Evolutionary conservation across 2,329 filamentous ascomycete genomes (phyloP).

Genomic region (Cercospora sp.): DNA sequence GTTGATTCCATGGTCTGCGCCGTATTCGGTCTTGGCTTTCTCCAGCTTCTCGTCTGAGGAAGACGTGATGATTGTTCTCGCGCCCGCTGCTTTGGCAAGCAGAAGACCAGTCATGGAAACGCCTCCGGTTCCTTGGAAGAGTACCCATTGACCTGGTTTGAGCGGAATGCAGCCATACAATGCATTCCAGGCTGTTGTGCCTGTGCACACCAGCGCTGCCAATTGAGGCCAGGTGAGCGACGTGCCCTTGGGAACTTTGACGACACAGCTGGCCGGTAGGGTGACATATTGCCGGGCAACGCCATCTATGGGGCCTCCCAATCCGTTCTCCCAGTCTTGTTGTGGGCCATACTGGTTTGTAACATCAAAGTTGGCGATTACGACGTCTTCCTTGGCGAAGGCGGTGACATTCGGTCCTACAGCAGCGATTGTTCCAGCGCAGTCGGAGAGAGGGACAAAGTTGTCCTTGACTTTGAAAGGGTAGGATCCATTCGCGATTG

Average conservation of each 20-base stretch:
- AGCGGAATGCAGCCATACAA: constrained; percentile 30
- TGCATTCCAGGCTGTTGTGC: constrained; percentile 31
- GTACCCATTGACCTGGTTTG: constrained; percentile 29
- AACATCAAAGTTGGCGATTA: constrained; percentile 50
- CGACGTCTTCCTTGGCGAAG: constrained; percentile 57
- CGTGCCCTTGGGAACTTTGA: constrained; percentile 51
- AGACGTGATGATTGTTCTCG: constrained; percentile 57
- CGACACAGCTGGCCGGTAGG: constrained; percentile 56
- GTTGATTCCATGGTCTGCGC: constrained; percentile 58
- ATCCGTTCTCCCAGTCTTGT: constrained; percentile 40
- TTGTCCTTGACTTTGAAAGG: constrained; percentile 28
- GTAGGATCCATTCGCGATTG: constrained; percentile 22
- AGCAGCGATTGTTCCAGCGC: constrained; percentile 61
- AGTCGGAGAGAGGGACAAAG: constrained; percentile 67
- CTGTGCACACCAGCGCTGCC: constrained; percentile 28
- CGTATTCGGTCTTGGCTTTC: constrained; percentile 57
- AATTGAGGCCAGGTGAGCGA: constrained; percentile 25
- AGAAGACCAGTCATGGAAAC: constrained; percentile 42
- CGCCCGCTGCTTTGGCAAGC: constrained; percentile 35
- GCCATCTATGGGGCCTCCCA: constrained; percentile 61
- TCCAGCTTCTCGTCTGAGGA: constrained; percentile 57
- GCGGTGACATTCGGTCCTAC: constrained; percentile 42
- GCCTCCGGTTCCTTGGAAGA: constrained; percentile 45
- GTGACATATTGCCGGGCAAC: constrained; percentile 60
- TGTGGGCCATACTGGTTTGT: constrained; percentile 54